Evolutionary conservation across 208 protist genomes (phyloP), one percentile per base, ranked within the genome.

Genomic region (Vickermania spadyakhi): DNA sequence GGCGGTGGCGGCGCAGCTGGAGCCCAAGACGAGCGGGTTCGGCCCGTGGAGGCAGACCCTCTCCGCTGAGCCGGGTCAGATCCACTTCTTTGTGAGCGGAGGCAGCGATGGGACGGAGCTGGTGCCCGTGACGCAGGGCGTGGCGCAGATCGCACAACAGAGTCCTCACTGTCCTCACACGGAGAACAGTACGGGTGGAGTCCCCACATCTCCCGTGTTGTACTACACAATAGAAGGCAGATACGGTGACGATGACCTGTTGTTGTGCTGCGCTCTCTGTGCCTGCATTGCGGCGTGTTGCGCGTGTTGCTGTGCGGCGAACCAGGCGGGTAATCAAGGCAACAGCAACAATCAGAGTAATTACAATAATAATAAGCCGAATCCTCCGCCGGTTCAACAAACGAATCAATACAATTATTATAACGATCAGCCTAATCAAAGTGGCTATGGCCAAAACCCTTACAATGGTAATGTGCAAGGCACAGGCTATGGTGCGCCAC

Each of bases 261-360:
- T 45, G 36, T 18, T 45, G 36, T 45, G 36, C 60, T 64, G 62
- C 31, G 62, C 62, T 2, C 13, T 60, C 5, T 67, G 52, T 42
- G 54, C 54, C 14, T 67, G 62, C 62, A 58, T 59, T 26, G 62
- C 54, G 11, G 57, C 58, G n/a, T 70, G 65, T 42, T 70, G 61
- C 26, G 50, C 61, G 2, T 31, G 21, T 2, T n/a, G 31, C 52
- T 22, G 4, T 29, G 58, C 13, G 0, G 58, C 21, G 11, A 42
- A 28, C 36, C 25, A 23, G 7, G 36, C 7, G 26, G 53, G 31
- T 31, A 52, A 31, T 27, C 7, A 45, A 7, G 36, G 11, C 36
- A 45, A 45, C 36, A 45, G 18, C 36, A 36, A 29, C 21, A 42
- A 42, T 7, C 25, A 66, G 31, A 58, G 27, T 2, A 58, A 57